A percentile compares a stretch with the other conserved stretches of the same genome.
Conservation (phyloP, 2,329 filamentous ascomycete species). For the Botrytis byssoidea region DNA sequence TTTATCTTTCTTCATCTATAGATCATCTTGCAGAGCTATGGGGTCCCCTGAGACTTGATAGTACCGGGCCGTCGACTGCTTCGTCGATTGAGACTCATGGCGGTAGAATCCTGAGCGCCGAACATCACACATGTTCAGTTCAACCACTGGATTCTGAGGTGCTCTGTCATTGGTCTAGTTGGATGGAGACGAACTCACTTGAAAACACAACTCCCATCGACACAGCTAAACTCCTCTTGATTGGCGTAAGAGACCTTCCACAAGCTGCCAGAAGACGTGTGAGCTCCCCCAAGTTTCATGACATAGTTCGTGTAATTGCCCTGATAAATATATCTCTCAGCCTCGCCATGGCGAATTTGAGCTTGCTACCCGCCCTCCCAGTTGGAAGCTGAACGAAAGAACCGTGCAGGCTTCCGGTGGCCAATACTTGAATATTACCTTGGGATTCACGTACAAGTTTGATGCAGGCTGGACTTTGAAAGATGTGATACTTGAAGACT, state of each 20-base stretch:
- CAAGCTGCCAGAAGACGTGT: background rate
- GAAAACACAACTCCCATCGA: background rate
- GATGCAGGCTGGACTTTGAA: constrained; percentile 22
- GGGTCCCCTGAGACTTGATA: background rate
- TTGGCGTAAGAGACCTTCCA: background rate
- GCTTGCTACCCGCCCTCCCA: background rate
- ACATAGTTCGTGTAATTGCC: background rate
- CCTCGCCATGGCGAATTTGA: background rate
- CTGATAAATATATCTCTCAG: background rate
- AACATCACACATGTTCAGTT: background rate
- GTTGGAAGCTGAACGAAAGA: constrained; percentile 1
- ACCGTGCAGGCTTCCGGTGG: background rate
- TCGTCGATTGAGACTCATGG: background rate
- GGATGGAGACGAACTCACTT: background rate
- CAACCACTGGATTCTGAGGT: background rate
- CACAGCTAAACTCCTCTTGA: background rate
- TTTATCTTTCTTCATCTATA: constrained; percentile 1
- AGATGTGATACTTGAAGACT: constrained; percentile 18
- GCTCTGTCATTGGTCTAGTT: background rate
- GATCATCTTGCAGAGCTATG: background rate
- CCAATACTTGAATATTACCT: background rate
- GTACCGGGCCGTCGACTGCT: background rate
- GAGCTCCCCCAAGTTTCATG: no score
- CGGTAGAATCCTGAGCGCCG: background rate
- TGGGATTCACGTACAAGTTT: constrained; percentile 19